Base-by-base conservation (phyloP, 495 filamentous ascomycete species). In the Pyrenopolyporus hunteri region DNA sequence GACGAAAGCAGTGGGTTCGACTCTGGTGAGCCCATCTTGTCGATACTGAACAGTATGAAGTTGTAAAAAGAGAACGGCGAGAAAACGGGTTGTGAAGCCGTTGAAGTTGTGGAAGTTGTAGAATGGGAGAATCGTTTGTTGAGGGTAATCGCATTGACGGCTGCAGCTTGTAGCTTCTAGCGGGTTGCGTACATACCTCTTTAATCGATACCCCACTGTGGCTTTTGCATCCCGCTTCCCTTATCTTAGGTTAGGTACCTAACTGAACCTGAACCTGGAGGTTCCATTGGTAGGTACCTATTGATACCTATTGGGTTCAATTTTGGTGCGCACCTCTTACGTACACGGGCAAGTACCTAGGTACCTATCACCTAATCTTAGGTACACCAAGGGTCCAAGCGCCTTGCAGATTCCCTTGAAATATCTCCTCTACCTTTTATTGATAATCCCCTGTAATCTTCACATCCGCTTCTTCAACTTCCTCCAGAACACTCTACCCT, bases 1-100 rank as follows among this genome's bases (percentile, higher is more conserved):
- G 73, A 72, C 6, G 82, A 84, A 16, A 83, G 28, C 25, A 80
- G 67, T n/a, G 76, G 70, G 59, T 77, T 74, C 20, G 37, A 14
- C 19, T 56, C 19, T 17, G 23, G 50, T 20, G 46, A 26, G 32
- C 36, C 60, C 68, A 72, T 74, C 20, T 40, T 58, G 50, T 17
- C 8, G 16, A 46, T 33, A n/a, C 32, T 29, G 22, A 29, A n/a
- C n/a, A 26, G 16, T 6, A 10, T 45, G 54, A 19, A 25, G 23
- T 6, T n/a, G 20, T 36, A 45, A 44, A 17, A 36, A 19, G 37
- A 50, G 32, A 19, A 32, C 17, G 11, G 29, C 13, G 45, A 29
- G 22, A 37, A 59, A 48, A 5, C 13, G 28, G 46, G 1, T 53
- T 31, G 40, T 49, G 33, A 52, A 63, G 28, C 43, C 37, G 22